These are phyloP conservation scores for Lactarius vividus DNA, from an alignment of 768 basidiomycete genomes.

Conservation along the genomic window DNA sequence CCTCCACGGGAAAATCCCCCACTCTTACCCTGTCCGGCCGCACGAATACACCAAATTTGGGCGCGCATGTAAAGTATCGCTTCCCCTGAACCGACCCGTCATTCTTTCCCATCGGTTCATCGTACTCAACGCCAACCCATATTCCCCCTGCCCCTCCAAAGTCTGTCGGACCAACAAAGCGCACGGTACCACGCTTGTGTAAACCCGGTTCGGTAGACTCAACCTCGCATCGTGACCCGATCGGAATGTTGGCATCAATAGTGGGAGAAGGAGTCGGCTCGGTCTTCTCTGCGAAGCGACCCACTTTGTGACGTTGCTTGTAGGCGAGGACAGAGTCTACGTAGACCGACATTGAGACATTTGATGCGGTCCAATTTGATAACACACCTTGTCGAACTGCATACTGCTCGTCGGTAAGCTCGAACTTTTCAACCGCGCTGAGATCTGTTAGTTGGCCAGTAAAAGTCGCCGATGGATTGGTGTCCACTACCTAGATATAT, in stretches of 20 bases:
- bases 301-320: slow-evolving; percentile 83
- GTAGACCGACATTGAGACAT: neutral
- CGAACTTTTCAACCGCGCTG: slow-evolving; percentile 89
- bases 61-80: slow-evolving; percentile 78
- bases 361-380: neutral
- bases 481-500: slow-evolving; percentile 60
- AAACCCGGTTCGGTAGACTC: slow-evolving; percentile 66
- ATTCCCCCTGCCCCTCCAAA: slow-evolving; percentile 64
- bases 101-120: slow-evolving; percentile 94
- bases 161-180: slow-evolving; percentile 78
- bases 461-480: slow-evolving; percentile 68
- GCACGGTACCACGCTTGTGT: slow-evolving; percentile 77
- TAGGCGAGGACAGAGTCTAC: slow-evolving; percentile 87
- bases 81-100: slow-evolving; percentile 90
- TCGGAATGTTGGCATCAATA: slow-evolving; percentile 46
- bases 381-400: slow-evolving; percentile 68
- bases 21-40: slow-evolving; percentile 75
- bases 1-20: slow-evolving; percentile 86
- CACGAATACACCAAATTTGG: slow-evolving; percentile 83
- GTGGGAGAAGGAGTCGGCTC: slow-evolving; percentile 35
- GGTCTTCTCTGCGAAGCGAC: slow-evolving; percentile 72
- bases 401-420: slow-evolving; percentile 80
- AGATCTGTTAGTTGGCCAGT: slow-evolving; percentile 86
- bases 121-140: slow-evolving; percentile 94
- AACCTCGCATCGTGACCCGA: slow-evolving; percentile 83